These are phyloP conservation scores for Hypericum androsaemum DNA, from an alignment of 345 rosid genomes.

Conservation along the genomic window DNA sequence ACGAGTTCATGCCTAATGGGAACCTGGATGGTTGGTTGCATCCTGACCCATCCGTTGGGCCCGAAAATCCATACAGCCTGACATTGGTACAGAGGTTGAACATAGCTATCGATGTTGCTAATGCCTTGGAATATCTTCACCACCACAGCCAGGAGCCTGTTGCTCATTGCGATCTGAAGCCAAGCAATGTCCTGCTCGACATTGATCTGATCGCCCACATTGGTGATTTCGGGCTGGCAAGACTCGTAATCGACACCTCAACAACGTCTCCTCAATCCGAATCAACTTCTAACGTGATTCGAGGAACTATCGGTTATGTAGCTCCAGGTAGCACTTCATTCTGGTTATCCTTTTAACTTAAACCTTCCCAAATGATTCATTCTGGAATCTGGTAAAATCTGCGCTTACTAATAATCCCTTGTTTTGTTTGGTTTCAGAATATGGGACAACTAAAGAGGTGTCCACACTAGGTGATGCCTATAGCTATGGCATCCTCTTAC, in stretches of 20 bases:
- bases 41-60: neutral
- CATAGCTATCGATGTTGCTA: constrained; percentile 24
- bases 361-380: neutral
- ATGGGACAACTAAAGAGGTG: constrained; percentile 9
- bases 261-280: neutral
- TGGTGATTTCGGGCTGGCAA: constrained; percentile 28
- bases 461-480: constrained; percentile 19
- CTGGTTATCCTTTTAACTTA: neutral
- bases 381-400: neutral
- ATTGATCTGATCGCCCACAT: constrained; percentile 18
- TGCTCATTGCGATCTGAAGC: constrained; percentile 27
- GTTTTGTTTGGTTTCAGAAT: constrained; percentile 13
- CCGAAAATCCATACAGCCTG: neutral
- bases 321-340: constrained; percentile 16
- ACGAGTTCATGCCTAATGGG: constrained; percentile 23
- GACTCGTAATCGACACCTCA: constrained; percentile 10
- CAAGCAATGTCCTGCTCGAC: constrained; percentile 25
- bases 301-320: constrained; percentile 23
- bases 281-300: constrained; percentile 11
- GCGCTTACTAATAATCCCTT: neutral
- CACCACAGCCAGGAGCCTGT: constrained; percentile 15
- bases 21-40: constrained; percentile 22
- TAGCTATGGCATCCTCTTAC: constrained; percentile 22
- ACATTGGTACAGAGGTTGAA: constrained; percentile 17
- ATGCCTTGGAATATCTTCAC: constrained; percentile 27